phyloP scores from a whole-genome alignment of 805 yeast species.

The Hanseniaspora nectarophila region DNA sequence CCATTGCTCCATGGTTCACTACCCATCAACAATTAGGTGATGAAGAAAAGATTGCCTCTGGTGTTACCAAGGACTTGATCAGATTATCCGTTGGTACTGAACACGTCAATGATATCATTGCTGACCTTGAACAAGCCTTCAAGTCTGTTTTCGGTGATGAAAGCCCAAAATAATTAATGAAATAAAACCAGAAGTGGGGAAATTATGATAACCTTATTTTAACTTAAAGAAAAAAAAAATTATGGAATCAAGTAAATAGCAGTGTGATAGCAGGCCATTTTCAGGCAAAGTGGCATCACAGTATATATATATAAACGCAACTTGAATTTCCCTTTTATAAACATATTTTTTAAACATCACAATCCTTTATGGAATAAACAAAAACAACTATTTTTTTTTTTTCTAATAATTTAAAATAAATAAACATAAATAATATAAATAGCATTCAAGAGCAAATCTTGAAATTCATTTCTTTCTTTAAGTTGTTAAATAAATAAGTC shows the following conservation, averaged over 20 bases:
- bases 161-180: constrained; percentile 9
- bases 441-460: background rate
- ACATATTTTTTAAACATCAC: background rate
- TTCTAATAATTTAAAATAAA: background rate
- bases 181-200: too few species aligned
- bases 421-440: background rate
- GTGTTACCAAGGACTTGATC: constrained; percentile 79
- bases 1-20: constrained; percentile 90
- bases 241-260: too few species aligned
- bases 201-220: too few species aligned
- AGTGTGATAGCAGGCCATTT: background rate
- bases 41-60: constrained; percentile 68
- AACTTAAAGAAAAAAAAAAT: background rate
- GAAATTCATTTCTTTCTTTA: background rate
- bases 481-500: background rate
- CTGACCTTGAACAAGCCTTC: constrained; percentile 79
- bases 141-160: constrained; percentile 38
- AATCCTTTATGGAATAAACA: background rate
- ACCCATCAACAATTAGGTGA: constrained; percentile 86
- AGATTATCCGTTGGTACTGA: constrained; percentile 89
- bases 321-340: too few species aligned
- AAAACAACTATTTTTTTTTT: background rate
- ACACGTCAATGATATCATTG: constrained; percentile 80
- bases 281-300: background rate
- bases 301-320: too few species aligned